phyloP scores from a whole-genome alignment of 1,284 basidiomycete genomes.

The Leucoagaricus sp. region DNA sequence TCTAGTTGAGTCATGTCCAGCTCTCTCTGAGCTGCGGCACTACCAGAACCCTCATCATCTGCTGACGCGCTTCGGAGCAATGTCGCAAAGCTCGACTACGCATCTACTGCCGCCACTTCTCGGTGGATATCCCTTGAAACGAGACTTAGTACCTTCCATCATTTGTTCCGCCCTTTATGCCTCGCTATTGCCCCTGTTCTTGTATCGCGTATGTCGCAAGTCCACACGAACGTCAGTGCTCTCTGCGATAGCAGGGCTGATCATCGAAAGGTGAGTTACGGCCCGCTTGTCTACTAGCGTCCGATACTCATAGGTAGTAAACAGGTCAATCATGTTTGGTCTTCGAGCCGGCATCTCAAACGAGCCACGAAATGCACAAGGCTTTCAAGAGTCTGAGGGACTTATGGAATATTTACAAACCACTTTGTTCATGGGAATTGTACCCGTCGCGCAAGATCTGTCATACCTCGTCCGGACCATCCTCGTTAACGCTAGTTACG shows the following conservation, averaged over 20 bases:
- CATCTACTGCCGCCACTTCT: neutral
- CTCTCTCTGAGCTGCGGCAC: neutral
- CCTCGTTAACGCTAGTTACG: constrained; percentile 36
- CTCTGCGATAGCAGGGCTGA: constrained; percentile 26
- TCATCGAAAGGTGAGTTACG: constrained; percentile 32
- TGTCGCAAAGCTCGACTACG: neutral
- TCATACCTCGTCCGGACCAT: constrained; percentile 31
- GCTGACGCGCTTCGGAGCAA: neutral
- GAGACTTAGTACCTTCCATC: constrained; percentile 38
- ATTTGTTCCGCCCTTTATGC: constrained; percentile 35
- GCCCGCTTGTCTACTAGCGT: neutral
- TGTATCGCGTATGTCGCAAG: constrained; percentile 32
- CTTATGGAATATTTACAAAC: constrained; percentile 32
- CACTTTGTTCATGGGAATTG: constrained; percentile 31
- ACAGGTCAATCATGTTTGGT: constrained; percentile 31
- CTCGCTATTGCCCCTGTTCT: constrained; percentile 32
- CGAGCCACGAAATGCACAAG: constrained; percentile 16
- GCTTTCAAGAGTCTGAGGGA: constrained; percentile 21
- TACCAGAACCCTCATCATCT: neutral
- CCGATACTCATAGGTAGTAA: neutral
- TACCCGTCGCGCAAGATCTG: constrained; percentile 32
- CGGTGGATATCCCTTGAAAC: constrained; percentile 8
- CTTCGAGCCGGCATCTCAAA: constrained; percentile 28
- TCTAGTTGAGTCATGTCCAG: neutral
- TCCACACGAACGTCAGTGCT: constrained; percentile 30